Base-by-base conservation (phyloP, 148 eudicot genomes). In the Rhododendron vialii region DNA sequence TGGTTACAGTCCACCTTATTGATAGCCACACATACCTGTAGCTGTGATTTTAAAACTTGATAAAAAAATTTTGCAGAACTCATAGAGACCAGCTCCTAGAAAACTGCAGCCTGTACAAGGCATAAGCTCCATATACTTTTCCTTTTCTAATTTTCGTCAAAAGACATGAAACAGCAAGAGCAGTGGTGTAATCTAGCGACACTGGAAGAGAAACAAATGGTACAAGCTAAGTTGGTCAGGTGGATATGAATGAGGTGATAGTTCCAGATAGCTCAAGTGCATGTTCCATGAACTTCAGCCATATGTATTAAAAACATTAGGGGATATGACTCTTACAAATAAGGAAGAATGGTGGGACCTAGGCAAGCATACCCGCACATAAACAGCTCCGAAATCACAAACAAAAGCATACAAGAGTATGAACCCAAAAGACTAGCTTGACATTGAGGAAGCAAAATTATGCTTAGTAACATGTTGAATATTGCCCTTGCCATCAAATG, bases 361-460 rank as follows among this genome's bases (percentile, higher is more conserved):
- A 33, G 15, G 38, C 43, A 13, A 67, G 43, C 17, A 35, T 33
- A 35, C 20, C 7, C 0, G 43, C 43, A 35, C 43, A 5, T 33
- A 73, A 69, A 28, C 35, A 73, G 78, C 18, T 73, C 22, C 18
- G 1, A 13, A 30, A 69, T 24, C 35, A 35, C 20, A 73, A 33
- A 33, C 22, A 33, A 73, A 73, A 73, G 22, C 78, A 30, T 15
- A 30, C 43, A 73, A 30, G 43, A 76, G 26, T 9, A 22, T 22
- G 47, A 38, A 41, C 51, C 18, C 80, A 41, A 38, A 77, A 43
- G 5, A 8, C 24, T 0, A 43, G 80, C 51, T 77, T 77, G 80
- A 41, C 80, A 77, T 24, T 77, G 80, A 77, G 80, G 80, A 43
- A 77, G 80, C 50, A 77, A 43, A 77, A 77, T 2, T 7, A 77